These are phyloP conservation scores for Apiotrichum veenhuisii DNA, from an alignment of 1,284 basidiomycete genomes.

Conservation along the genomic window DNA sequence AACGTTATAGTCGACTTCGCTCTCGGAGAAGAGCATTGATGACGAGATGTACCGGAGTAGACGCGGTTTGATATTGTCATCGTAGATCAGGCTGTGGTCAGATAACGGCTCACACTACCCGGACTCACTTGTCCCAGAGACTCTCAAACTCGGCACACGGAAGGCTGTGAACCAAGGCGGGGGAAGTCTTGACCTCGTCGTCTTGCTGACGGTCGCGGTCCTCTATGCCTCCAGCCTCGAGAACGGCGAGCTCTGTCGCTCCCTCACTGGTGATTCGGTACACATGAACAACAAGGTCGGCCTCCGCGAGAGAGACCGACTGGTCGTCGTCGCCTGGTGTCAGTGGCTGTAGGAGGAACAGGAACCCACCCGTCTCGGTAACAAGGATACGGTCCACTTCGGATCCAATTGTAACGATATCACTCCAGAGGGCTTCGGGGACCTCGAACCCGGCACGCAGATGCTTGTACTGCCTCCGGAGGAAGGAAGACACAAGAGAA, in stretches of 20 bases:
- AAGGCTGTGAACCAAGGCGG: conserved; percentile 79
- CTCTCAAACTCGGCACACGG: conserved; percentile 81
- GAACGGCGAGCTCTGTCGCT: not conserved
- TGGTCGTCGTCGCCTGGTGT: not conserved
- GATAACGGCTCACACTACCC: not conserved
- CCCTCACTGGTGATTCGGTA: conserved; percentile 54
- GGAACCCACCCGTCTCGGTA: conserved; percentile 57
- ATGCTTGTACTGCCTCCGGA: conserved; percentile 5
- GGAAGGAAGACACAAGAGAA: conserved; percentile 1
- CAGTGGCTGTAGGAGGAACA: conserved; percentile 16
- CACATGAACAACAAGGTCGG: conserved; percentile 70
- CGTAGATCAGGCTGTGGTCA: conserved; percentile 71
- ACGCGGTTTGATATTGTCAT: conserved; percentile 80
- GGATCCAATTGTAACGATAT: conserved; percentile 62
- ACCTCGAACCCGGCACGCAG: not conserved
- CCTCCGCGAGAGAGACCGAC: not conserved
- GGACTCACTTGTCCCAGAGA: conserved; percentile 63
- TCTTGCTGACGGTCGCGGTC: conserved; percentile 52
- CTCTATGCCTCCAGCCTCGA: not conserved
- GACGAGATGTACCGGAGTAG: conserved; percentile 92
- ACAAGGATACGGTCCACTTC: conserved; percentile 75
- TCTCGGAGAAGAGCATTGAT: conserved; percentile 83
- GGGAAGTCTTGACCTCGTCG: conserved; percentile 72
- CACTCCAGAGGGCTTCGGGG: conserved; percentile 33
- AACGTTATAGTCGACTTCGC: conserved; percentile 82